A percentile compares a stretch with the other conserved stretches of the same genome.
Conservation (phyloP, 176 grass and related monocot genomes). For the Saccharum spontaneum region DNA sequence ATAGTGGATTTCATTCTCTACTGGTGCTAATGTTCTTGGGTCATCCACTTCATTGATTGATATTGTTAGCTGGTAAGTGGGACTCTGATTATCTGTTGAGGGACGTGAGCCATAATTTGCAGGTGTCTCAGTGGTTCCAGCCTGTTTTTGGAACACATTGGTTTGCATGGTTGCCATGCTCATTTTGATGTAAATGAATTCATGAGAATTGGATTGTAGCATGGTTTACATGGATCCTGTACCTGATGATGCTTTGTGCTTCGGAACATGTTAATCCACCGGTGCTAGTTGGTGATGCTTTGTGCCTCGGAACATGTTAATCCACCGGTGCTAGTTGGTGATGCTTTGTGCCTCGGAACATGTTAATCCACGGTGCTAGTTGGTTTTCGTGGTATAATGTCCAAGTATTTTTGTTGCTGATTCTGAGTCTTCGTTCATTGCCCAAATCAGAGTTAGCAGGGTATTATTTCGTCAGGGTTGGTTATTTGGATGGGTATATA, state of each 20-base stretch:
- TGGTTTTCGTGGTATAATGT: neutral
- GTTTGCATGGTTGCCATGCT: neutral
- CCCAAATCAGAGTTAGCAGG: neutral
- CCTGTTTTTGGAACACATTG: neutral
- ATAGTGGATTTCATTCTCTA: neutral
- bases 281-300: neutral
- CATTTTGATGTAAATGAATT: constrained; percentile 16
- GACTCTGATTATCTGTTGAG: neutral
- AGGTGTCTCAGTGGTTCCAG: neutral
- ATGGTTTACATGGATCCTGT: neutral
- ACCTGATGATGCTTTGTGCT: neutral
- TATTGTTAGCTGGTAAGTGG: neutral
- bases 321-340: neutral
- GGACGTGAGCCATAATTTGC: neutral
- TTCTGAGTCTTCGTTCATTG: neutral
- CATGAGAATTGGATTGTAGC: neutral
- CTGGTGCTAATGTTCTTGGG: constrained; percentile 1
- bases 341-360: neutral
- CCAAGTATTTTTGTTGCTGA: neutral
- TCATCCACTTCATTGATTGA: neutral
- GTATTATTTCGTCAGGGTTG: neutral
- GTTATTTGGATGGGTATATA: neutral
- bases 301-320: neutral
- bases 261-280: neutral
- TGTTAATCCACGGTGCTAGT: neutral